These are phyloP conservation scores for Tubosaeta sp. DNA, from an alignment of 768 basidiomycete genomes.

Conservation along the genomic window DNA sequence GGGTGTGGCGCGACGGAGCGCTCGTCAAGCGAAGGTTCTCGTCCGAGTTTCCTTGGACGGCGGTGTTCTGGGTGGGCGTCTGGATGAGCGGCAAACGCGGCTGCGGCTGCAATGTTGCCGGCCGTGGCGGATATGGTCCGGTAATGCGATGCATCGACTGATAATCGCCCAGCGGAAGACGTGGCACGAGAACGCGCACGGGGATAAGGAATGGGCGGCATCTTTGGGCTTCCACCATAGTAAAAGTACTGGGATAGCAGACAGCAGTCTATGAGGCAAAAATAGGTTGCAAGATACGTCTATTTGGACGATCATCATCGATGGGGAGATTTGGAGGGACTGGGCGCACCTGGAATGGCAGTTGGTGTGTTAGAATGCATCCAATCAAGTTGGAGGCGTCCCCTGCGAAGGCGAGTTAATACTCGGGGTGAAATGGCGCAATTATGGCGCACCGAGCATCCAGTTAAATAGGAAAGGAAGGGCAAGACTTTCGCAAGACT, in stretches of 20 bases:
- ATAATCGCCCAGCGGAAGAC: slow-evolving; percentile 42
- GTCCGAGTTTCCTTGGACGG: slow-evolving; percentile 25
- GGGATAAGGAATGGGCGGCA: slow-evolving; percentile 32
- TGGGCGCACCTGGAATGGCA: slow-evolving; percentile 83
- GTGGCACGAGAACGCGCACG: slow-evolving; percentile 42
- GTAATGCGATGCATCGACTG: slow-evolving; percentile 59
- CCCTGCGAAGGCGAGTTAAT: slow-evolving; percentile 42
- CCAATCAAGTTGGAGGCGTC: slow-evolving; percentile 92
- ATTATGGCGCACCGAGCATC: slow-evolving; percentile 67
- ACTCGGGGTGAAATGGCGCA: slow-evolving; percentile 5
- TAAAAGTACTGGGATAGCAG: slow-evolving; percentile 81
- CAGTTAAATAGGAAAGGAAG: slow-evolving; percentile 92
- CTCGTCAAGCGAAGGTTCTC: slow-evolving; percentile 21
- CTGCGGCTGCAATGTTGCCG: slow-evolving; percentile 67
- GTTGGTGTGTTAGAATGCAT: slow-evolving; percentile 85
- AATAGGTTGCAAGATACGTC: slow-evolving; percentile 91
- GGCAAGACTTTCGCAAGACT: slow-evolving; percentile 87
- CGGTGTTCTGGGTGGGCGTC: slow-evolving; percentile 42
- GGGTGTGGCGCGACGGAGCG: slow-evolving; percentile 10
- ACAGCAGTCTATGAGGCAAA: slow-evolving; percentile 74
- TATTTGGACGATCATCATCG: slow-evolving; percentile 28
- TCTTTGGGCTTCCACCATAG: slow-evolving; percentile 45
- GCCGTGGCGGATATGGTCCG: slow-evolving; percentile 67
- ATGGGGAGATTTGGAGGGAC: not conserved
- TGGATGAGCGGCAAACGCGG: slow-evolving; percentile 63